These are phyloP conservation scores for Uromyces viciae-fabae DNA, from an alignment of 1,284 basidiomycete species.

Conservation along the genomic window DNA sequence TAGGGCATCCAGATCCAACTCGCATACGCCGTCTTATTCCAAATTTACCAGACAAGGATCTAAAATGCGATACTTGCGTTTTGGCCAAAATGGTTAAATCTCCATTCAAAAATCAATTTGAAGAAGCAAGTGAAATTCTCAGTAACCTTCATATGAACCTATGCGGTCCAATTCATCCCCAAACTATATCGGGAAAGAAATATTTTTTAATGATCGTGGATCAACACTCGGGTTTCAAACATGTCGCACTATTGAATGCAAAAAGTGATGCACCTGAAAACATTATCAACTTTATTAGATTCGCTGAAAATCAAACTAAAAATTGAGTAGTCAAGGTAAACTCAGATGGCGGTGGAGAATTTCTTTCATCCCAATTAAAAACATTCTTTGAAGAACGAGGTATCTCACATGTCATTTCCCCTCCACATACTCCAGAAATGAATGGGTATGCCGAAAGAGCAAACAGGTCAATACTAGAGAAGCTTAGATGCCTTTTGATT, in stretches of 20 bases:
- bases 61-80: background rate
- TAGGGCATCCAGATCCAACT: too few species aligned
- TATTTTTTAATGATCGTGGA: background rate
- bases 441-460: conserved; percentile 24
- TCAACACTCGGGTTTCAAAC: conserved; percentile 9
- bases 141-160: background rate
- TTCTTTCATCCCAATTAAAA: conserved; percentile 16
- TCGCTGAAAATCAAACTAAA: background rate
- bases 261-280: background rate
- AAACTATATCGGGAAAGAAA: background rate
- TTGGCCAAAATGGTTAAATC: background rate
- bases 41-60: too few species aligned
- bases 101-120: background rate
- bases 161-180: background rate
- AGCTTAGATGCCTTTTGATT: background rate
- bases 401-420: background rate
- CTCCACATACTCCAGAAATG: conserved; percentile 9
- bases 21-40: too few species aligned
- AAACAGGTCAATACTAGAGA: background rate
- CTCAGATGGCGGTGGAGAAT: conserved; percentile 55
- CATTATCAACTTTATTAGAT: background rate
- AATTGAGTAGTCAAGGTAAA: conserved; percentile 52
- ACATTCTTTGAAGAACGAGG: background rate
- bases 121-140: background rate
- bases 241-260: background rate